phyloP scores from a whole-genome alignment of 176 grass and related monocot species.

The Musa beccarii region DNA sequence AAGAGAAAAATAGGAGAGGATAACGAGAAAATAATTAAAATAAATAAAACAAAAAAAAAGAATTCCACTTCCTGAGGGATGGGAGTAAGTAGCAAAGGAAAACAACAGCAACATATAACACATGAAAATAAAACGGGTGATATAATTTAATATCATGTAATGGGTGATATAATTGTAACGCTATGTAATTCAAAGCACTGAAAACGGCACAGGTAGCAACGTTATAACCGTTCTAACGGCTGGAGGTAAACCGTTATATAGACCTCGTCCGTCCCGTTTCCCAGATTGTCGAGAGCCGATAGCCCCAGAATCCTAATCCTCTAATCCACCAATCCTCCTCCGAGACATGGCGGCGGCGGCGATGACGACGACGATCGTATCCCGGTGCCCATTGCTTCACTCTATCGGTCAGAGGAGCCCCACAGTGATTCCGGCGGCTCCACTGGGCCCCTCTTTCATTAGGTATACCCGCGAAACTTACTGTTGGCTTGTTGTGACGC shows the following conservation, averaged over 20 bases:
- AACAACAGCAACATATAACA: too few relatives aligned
- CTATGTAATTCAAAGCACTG: too few relatives aligned
- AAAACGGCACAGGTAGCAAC: background rate
- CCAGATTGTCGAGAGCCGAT: too few relatives aligned
- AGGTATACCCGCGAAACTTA: conserved; percentile 8
- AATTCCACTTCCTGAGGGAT: too few relatives aligned
- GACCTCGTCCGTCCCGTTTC: background rate
- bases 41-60: too few relatives aligned
- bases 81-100: too few relatives aligned
- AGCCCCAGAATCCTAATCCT: conserved; percentile 19
- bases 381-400: conserved; percentile 4
- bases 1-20: too few relatives aligned
- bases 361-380: conserved; percentile 10
- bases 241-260: background rate
- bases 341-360: conserved; percentile 5
- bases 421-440: conserved; percentile 15
- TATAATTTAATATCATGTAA: too few relatives aligned
- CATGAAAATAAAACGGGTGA: too few relatives aligned
- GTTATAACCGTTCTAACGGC: background rate
- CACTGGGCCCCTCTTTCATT: conserved; percentile 5
- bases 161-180: too few relatives aligned
- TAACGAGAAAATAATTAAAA: too few relatives aligned
- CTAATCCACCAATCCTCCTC: background rate
- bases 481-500: background rate
- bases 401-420: conserved; percentile 14